Conservation (phyloP, 2,329 filamentous ascomycete genomes). For the Neofusicoccum parvum region DNA sequence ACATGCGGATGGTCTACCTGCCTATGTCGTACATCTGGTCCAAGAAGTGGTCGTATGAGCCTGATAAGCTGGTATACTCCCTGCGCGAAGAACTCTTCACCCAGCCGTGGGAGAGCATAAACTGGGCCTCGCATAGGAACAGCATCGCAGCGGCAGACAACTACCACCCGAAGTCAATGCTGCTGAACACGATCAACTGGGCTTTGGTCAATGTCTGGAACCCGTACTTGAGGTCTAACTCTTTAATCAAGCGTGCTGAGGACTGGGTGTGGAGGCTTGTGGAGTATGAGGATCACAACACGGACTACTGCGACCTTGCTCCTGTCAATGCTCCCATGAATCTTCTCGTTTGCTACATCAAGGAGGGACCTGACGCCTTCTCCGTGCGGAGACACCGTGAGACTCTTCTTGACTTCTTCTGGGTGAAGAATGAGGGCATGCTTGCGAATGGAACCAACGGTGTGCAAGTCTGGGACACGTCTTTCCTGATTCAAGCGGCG, state of each 20-base stretch:
- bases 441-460: conserved; percentile 95
- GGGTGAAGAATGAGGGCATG: conserved; percentile 92
- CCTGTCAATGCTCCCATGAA: conserved; percentile 93
- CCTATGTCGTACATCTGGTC: conserved; percentile 92
- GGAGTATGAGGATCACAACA: conserved; percentile 90
- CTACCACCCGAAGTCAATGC: conserved; percentile 87
- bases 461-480: conserved; percentile 97
- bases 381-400: conserved; percentile 78
- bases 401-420: conserved; percentile 81
- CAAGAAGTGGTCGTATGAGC: conserved; percentile 74
- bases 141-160: conserved; percentile 79
- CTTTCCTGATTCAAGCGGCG: conserved; percentile 82
- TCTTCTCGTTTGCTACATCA: conserved; percentile 79
- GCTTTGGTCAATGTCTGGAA: conserved; percentile 77
- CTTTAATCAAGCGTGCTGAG: conserved; percentile 71
- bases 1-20: conserved; percentile 94
- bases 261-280: conserved; percentile 81
- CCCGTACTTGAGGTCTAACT: conserved; percentile 70
- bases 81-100: conserved; percentile 82
- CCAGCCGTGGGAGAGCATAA: conserved; percentile 74
- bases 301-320: conserved; percentile 80
- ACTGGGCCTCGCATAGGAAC: conserved; percentile 79
- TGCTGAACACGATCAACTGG: conserved; percentile 80
- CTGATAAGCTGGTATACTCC: conserved; percentile 71
- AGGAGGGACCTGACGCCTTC: conserved; percentile 74